Evolutionary conservation across 768 basidiomycete genomes (phyloP).

Genomic region (Phylloporus sp.): DNA sequence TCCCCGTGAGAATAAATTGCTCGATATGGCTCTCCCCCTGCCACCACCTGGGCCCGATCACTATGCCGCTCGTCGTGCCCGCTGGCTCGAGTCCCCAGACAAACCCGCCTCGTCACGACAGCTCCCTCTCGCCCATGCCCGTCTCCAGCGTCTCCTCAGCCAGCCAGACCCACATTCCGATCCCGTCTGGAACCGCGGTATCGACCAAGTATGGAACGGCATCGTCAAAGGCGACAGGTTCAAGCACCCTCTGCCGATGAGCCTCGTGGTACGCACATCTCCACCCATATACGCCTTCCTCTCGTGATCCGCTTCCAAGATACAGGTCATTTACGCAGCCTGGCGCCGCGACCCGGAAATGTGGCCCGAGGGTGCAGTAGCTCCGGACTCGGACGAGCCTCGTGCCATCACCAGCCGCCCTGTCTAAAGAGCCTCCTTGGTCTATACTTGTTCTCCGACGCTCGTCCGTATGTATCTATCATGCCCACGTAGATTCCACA

Average conservation of each 20-base stretch:
- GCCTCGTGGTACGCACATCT: constrained; percentile 48
- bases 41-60: constrained; percentile 61
- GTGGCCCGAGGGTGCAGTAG: constrained; percentile 62
- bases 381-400: constrained; percentile 59
- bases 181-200: constrained; percentile 49
- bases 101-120: constrained; percentile 22
- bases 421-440: constrained; percentile 2
- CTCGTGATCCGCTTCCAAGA: constrained; percentile 36
- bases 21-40: constrained; percentile 31
- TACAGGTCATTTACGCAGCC: constrained; percentile 66
- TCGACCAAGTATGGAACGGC: constrained; percentile 61
- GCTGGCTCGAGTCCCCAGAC: constrained; percentile 47
- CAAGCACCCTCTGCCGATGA: constrained; percentile 58
- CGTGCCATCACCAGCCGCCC: neutral
- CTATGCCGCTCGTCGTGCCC: constrained; percentile 55
- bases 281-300: neutral
- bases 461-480: constrained; percentile 6
- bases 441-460: neutral
- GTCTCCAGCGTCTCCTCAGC: constrained; percentile 48
- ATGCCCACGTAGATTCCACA: neutral
- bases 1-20: constrained; percentile 17
- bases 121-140: constrained; percentile 38
- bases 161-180: constrained; percentile 46
- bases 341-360: constrained; percentile 70
- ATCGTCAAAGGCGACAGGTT: constrained; percentile 55